Evolutionary conservation across 768 basidiomycete genomes (phyloP).

Genomic region (Sistotremastrum niveocremeum): DNA sequence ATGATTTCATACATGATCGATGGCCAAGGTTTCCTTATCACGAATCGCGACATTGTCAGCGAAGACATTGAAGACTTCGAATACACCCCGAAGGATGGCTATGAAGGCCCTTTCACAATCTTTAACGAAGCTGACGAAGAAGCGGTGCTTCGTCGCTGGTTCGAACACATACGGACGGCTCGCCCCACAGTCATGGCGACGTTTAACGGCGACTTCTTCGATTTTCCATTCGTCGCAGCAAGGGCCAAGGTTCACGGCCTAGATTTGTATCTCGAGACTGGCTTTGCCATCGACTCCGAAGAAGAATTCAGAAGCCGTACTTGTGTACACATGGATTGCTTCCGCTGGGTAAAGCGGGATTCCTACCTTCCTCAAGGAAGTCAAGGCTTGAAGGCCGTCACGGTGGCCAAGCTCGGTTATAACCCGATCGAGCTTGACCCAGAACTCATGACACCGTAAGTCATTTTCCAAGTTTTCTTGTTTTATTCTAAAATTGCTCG

Average conservation of each 20-base stretch:
- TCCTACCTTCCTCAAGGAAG: constrained; percentile 97
- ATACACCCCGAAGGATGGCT: constrained; percentile 96
- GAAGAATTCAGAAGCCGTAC: constrained; percentile 89
- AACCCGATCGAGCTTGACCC: constrained; percentile 96
- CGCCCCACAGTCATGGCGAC: constrained; percentile 97
- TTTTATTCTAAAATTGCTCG: background rate
- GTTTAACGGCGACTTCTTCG: constrained; percentile 99
- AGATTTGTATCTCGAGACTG: constrained; percentile 92
- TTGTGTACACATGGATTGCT: constrained; percentile 98
- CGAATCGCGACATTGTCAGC: constrained; percentile 91
- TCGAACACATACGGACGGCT: constrained; percentile 84
- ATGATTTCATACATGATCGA: constrained; percentile 99
- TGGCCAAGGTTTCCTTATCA: constrained; percentile 94
- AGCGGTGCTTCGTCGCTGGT: constrained; percentile 74
- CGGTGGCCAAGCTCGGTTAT: constrained; percentile 90
- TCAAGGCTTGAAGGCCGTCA: constrained; percentile 97
- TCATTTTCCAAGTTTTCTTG: constrained; percentile 7
- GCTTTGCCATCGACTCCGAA: constrained; percentile 82
- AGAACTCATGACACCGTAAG: constrained; percentile 97
- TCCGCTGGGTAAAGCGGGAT: constrained; percentile 99
- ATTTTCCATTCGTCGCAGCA: constrained; percentile 92
- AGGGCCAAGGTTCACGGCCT: constrained; percentile 79
- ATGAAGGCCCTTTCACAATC: constrained; percentile 89
- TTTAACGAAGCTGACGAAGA: constrained; percentile 94
- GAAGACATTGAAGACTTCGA: constrained; percentile 99